Percentiles rank a stretch among this genome's conserved stretches.
These are phyloP conservation scores for Phoma sp. DNA, from an alignment of 2,329 filamentous ascomycete genomes.

Conservation along the genomic window DNA sequence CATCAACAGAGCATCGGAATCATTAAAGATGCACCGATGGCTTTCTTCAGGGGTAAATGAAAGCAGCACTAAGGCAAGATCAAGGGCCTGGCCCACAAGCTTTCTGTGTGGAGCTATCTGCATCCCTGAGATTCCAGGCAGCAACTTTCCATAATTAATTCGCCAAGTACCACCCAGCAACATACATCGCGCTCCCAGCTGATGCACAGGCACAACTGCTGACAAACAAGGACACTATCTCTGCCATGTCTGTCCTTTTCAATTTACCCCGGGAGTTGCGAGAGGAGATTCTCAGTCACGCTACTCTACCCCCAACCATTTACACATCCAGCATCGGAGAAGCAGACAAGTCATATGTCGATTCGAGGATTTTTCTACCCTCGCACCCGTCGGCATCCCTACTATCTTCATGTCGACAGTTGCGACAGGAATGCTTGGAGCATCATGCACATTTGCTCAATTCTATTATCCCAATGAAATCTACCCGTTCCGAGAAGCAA, in stretches of 20 bases:
- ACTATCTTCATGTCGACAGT: constrained; percentile 33
- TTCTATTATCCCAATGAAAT: background rate
- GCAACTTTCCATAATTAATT: background rate
- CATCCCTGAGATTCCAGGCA: constrained; percentile 10
- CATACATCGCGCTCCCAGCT: background rate
- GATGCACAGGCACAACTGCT: background rate
- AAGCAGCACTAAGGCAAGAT: background rate
- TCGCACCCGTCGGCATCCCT: constrained; percentile 26
- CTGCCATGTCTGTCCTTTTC: constrained; percentile 19
- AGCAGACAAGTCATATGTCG: constrained; percentile 23
- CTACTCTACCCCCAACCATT: constrained; percentile 27
- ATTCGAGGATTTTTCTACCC: constrained; percentile 39
- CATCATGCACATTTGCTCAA: constrained; percentile 22
- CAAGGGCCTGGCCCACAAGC: background rate
- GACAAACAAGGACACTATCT: background rate
- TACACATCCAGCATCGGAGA: constrained; percentile 28
- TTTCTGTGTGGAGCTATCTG: background rate
- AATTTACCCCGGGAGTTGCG: constrained; percentile 36
- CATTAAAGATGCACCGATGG: too few species aligned
- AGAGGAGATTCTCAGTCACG: constrained; percentile 32
- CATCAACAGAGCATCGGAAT: too few species aligned
- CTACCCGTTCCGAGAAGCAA: background rate
- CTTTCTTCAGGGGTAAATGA: too few species aligned
- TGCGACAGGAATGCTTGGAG: constrained; percentile 34
- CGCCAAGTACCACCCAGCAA: background rate